phyloP scores from a whole-genome alignment of 2,329 filamentous ascomycete species.

The Phyllosticta capitalensis region DNA sequence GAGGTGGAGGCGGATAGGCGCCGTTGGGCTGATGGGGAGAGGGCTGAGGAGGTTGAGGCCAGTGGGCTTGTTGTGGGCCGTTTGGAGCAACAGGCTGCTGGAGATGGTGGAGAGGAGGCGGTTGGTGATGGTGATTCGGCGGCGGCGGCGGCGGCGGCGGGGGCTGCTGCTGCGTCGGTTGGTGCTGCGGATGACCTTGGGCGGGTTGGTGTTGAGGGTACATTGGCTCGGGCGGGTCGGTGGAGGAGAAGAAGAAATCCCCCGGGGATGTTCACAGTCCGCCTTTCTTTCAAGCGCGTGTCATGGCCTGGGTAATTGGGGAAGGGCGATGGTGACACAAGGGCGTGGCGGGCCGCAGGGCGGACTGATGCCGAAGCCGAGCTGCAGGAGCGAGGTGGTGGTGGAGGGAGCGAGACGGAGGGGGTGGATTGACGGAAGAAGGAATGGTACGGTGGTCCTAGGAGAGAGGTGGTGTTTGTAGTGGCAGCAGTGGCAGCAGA shows the following conservation, averaged over 20 bases:
- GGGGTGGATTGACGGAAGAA: too few relatives aligned
- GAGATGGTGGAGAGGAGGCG: neutral
- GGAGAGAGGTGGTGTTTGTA: too few relatives aligned
- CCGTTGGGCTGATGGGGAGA: slow-evolving; percentile 26
- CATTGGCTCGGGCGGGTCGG: slow-evolving; percentile 8
- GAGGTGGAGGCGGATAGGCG: slow-evolving; percentile 25
- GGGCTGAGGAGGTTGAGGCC: slow-evolving; percentile 6
- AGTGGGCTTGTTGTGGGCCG: slow-evolving; percentile 1
- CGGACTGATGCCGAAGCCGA: too few relatives aligned
- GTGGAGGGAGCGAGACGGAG: too few relatives aligned
- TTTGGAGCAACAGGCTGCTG: neutral
- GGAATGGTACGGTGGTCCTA: too few relatives aligned
- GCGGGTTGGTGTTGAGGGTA: slow-evolving; percentile 17
- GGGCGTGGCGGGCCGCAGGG: neutral
- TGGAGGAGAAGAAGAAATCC: slow-evolving; percentile 6
- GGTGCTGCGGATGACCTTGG: slow-evolving; percentile 28
- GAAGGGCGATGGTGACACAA: neutral
- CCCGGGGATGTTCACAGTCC: neutral
- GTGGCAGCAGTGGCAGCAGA: too few relatives aligned
- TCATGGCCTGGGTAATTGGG: neutral
- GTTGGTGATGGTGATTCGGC: slow-evolving; percentile 4
- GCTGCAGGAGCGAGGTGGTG: neutral
- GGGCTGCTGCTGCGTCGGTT: slow-evolving; percentile 19
- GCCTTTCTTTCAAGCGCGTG: neutral
- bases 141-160: slow-evolving; percentile 14